These are phyloP conservation scores for Clavulina sp. DNA, from an alignment of 768 basidiomycete species.

Conservation along the genomic window DNA sequence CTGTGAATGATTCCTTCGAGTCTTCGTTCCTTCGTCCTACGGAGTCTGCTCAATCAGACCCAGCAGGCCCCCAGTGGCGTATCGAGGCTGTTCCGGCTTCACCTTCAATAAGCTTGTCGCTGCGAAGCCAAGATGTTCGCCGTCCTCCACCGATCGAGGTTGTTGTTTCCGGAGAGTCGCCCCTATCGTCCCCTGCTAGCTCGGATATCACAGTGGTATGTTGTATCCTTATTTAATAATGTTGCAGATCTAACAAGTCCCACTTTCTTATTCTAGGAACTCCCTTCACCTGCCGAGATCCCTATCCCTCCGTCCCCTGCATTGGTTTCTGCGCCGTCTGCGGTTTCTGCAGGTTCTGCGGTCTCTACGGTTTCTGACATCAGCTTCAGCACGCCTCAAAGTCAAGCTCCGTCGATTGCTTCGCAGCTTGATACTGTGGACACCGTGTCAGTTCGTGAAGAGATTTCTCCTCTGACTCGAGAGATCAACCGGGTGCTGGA, in stretches of 20 bases:
- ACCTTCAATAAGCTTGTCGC: not conserved
- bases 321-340: too few relatives aligned
- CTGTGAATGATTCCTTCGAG: conserved; percentile 46
- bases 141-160: not conserved
- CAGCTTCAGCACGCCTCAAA: not conserved
- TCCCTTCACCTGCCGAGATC: not conserved
- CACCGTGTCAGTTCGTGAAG: not conserved
- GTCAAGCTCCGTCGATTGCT: conserved; percentile 5
- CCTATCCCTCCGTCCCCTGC: not conserved
- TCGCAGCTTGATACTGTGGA: conserved; percentile 8
- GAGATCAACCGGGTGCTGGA: conserved; percentile 27
- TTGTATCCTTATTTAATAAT: not conserved
- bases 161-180: not conserved
- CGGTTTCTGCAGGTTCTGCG: not conserved
- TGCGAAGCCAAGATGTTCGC: not conserved
- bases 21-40: conserved; percentile 51
- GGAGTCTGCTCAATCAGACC: conserved; percentile 13
- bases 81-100: conserved; percentile 25
- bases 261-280: not conserved
- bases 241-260: not conserved
- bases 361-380: too few relatives aligned
- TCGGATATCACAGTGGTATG: not conserved
- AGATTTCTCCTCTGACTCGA: conserved; percentile 24
- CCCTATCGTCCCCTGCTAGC: not conserved
- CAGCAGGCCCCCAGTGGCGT: conserved; percentile 19